phyloP scores from a whole-genome alignment of 345 rosid genomes.

The Capsella bursapastoris region DNA sequence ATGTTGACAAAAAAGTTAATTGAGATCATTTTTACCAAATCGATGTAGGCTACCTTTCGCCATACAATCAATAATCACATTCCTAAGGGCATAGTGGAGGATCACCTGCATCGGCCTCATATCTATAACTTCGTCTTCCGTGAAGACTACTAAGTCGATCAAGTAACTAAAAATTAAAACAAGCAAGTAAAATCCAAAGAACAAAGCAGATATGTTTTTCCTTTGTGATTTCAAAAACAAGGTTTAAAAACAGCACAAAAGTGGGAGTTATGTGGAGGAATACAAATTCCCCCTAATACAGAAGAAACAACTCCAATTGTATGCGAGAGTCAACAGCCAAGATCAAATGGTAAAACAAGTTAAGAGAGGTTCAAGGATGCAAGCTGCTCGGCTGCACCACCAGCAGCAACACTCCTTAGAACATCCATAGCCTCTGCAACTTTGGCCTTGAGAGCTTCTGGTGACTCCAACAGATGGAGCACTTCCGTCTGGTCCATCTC shows the following conservation, averaged over 20 bases:
- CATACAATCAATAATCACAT: too few relatives aligned
- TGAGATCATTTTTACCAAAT: too few relatives aligned
- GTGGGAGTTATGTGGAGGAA: constrained; percentile 25
- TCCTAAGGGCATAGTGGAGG: too few relatives aligned
- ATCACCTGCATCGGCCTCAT: too few relatives aligned
- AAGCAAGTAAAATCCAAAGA: background rate
- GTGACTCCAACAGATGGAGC: constrained; percentile 90
- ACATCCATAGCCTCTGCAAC: constrained; percentile 98
- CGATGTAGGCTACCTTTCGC: too few relatives aligned
- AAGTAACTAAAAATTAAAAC: background rate
- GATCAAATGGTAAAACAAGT: constrained; percentile 15
- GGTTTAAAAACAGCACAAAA: constrained; percentile 12
- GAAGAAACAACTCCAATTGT: constrained; percentile 24
- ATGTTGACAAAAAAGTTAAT: too few relatives aligned
- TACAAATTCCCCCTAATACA: constrained; percentile 17
- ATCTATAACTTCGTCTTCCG: too few relatives aligned
- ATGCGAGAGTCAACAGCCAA: background rate
- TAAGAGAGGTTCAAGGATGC: constrained; percentile 67
- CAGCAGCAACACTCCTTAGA: constrained; percentile 73
- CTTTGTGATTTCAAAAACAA: background rate
- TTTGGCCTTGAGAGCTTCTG: constrained; percentile 88
- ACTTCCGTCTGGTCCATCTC: constrained; percentile 99
- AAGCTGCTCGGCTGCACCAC: constrained; percentile 75
- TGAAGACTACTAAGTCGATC: too few relatives aligned
- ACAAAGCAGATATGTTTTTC: constrained; percentile 18